Base-by-base conservation (phyloP, 768 basidiomycete species). In the Lanmaoa pseudosensibilis region DNA sequence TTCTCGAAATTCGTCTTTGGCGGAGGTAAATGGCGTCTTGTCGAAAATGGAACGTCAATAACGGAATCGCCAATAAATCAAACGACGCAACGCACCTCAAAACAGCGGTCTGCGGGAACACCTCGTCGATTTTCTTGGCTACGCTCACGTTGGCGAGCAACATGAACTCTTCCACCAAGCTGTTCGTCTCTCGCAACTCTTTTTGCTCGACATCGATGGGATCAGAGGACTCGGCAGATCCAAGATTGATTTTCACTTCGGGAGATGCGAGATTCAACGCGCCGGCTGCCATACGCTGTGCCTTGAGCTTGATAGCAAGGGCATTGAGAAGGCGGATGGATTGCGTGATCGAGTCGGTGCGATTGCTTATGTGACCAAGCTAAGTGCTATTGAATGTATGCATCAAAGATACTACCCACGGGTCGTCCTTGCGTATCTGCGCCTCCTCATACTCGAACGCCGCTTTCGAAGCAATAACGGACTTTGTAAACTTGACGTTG, bases 151-250 rank as follows among this genome's bases (percentile, higher is more conserved):
- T 99, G 7, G 97, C 96, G 56, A 99, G 85, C 60, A 99, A 77
- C 97, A 99, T 99, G 74, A 99, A 98, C 72, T 98, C 97, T 72
- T 99, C 97, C 2, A 98, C 97, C 8, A 98, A 76, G 60, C 91
- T 94, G 69, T 98, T 98, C 10, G 97, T 99, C 74, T 98, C 95
- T 30, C 83, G 77, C 67, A 90, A 69, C 65, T 92, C 88, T 71
- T 98, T 98, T 70, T 95, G 94, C 74, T 98, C 94, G 11, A 99
- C 95, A 59, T 98, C 96, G 59, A 98, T 92, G 0, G 96, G 96
- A 61, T 97, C 94, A 2, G 93, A 90, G 0, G 90, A 92, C 70
- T 98, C 97, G 1, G 94, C 79, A 61, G 89, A 92, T 66, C 97
- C 92, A 16, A 98, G 79, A 62, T 98, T 87, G 59, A 99, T 98